phyloP scores from a whole-genome alignment of 306 rosid genomes.

The Cicer cuneatum region DNA sequence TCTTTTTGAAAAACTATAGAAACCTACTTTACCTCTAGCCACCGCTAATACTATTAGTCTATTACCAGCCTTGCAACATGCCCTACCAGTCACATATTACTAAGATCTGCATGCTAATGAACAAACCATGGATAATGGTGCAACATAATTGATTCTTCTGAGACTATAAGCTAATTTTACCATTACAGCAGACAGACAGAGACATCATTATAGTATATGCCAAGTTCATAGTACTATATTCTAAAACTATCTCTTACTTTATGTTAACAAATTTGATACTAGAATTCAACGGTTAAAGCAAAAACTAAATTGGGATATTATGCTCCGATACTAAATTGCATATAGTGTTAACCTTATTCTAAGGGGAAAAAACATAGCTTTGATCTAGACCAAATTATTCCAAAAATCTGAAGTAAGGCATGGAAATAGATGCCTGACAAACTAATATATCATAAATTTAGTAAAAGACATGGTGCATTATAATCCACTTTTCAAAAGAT shows the following conservation, averaged over 20 bases:
- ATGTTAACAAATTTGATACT: not conserved
- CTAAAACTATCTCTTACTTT: slow-evolving; percentile 6
- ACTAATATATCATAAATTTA: not conserved
- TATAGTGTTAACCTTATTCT: not conserved
- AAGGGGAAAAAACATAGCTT: not conserved
- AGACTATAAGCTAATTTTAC: slow-evolving; percentile 3
- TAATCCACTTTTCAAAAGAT: not conserved
- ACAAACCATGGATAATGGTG: slow-evolving; percentile 14
- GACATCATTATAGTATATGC: not conserved
- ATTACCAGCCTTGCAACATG: slow-evolving; percentile 3
- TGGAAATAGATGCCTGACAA: not conserved
- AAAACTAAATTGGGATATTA: slow-evolving; percentile 3
- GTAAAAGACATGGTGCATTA: not conserved
- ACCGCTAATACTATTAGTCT: not conserved
- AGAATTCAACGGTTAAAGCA: not conserved
- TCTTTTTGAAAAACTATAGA: not conserved
- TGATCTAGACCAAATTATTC: slow-evolving; percentile 1
- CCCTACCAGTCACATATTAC: slow-evolving; percentile 15
- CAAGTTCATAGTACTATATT: slow-evolving; percentile 1
- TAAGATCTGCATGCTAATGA: slow-evolving; percentile 1
- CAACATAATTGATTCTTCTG: slow-evolving; percentile 24
- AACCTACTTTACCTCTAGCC: slow-evolving; percentile 1
- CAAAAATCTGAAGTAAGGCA: slow-evolving; percentile 4
- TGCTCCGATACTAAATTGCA: not conserved
- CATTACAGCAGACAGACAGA: slow-evolving; percentile 9